These are phyloP conservation scores for Solanum gandarillasii DNA, from an alignment of 257 asterid species.

Conservation along the genomic window DNA sequence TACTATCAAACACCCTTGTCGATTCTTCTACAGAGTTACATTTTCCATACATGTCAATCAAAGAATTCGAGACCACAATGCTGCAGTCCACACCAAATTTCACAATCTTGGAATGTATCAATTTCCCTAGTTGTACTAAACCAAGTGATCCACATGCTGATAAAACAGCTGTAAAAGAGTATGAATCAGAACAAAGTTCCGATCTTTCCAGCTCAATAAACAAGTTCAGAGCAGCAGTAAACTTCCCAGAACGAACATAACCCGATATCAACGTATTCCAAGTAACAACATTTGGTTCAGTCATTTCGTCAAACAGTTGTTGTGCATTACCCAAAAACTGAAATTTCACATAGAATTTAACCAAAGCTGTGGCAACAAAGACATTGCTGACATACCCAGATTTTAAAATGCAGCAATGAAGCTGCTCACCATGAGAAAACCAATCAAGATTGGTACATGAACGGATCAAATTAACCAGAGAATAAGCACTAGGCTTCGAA, in stretches of 20 bases:
- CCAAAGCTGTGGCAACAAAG: conserved; percentile 43
- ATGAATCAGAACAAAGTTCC: conserved; percentile 42
- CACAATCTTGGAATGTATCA: conserved; percentile 67
- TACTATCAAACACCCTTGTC: conserved; percentile 22
- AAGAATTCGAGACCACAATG: conserved; percentile 33
- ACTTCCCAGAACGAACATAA: conserved; percentile 51
- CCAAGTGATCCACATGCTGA: conserved; percentile 60
- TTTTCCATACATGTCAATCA: conserved; percentile 78
- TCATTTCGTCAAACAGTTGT: conserved; percentile 50
- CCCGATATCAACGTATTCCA: conserved; percentile 89
- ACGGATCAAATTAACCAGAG: conserved; percentile 46
- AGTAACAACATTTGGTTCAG: conserved; percentile 59
- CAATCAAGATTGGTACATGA: conserved; percentile 24
- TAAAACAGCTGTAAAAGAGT: conserved; percentile 60
- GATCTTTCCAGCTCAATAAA: conserved; percentile 47
- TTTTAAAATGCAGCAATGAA: conserved; percentile 39
- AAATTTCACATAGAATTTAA: conserved; percentile 30
- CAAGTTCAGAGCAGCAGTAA: conserved; percentile 35
- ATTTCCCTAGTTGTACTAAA: conserved; percentile 35
- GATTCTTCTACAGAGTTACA: conserved; percentile 47
- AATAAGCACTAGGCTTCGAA: conserved; percentile 23
- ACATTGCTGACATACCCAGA: conserved; percentile 34
- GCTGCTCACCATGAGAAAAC: conserved; percentile 48
- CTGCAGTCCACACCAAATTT: conserved; percentile 41
- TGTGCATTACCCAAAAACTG: conserved; percentile 33